Evolutionary conservation across 768 basidiomycete genomes (phyloP).

Genomic region (Tricholoma hemisulphureum): DNA sequence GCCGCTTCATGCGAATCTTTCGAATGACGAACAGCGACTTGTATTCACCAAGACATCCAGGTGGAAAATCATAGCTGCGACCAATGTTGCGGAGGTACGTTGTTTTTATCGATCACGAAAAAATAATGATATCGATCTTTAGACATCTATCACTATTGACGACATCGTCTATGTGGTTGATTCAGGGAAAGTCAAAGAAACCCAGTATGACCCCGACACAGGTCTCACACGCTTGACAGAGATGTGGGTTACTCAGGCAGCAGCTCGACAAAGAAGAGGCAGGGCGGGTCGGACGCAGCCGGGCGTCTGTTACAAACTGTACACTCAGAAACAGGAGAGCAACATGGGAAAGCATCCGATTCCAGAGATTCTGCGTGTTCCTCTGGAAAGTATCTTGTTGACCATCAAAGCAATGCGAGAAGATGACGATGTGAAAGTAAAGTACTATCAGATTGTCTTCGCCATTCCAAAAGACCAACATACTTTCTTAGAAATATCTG

Average conservation of each 20-base stretch:
- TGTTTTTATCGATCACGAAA: not conserved
- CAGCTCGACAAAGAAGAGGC: conserved; percentile 80
- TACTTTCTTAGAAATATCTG: conserved; percentile 52
- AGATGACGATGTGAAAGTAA: conserved; percentile 73
- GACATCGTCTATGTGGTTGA: conserved; percentile 87
- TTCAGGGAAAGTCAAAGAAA: conserved; percentile 83
- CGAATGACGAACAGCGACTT: conserved; percentile 75
- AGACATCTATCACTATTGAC: conserved; percentile 91
- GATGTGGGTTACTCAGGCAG: conserved; percentile 74
- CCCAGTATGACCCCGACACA: conserved; percentile 64
- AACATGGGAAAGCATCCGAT: conserved; percentile 70
- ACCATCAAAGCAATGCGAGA: conserved; percentile 79
- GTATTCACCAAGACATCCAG: conserved; percentile 64
- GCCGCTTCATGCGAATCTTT: conserved; percentile 87
- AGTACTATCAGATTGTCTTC: not conserved
- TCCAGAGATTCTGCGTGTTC: conserved; percentile 87
- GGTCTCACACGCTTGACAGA: conserved; percentile 78
- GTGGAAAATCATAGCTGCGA: conserved; percentile 86
- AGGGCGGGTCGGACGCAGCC: conserved; percentile 86
- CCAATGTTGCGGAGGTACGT: conserved; percentile 86
- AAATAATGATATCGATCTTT: not conserved
- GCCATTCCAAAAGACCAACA: conserved; percentile 15
- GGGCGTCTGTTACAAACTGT: conserved; percentile 86
- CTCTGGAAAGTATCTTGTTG: conserved; percentile 78
- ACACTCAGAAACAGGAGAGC: conserved; percentile 68